phyloP scores from a whole-genome alignment of 768 basidiomycete genomes.

The Tulasnella sp. region DNA sequence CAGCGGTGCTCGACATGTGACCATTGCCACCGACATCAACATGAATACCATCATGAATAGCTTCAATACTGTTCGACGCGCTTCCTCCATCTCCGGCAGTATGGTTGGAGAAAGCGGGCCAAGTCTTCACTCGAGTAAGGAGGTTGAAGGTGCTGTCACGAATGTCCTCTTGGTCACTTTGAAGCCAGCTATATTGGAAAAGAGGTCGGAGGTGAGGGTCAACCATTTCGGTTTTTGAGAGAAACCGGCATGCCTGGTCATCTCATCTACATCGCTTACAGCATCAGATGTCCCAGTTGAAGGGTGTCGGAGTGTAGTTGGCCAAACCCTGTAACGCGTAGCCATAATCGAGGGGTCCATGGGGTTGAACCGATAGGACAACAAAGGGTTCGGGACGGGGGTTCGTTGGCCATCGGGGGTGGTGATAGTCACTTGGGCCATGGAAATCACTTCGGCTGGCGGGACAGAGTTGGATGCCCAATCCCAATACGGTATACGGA shows the following conservation, averaged over 20 bases:
- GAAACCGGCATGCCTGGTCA: neutral
- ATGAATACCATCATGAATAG: constrained; percentile 27
- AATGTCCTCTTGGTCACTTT: neutral
- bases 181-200: neutral
- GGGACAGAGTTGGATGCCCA: constrained; percentile 46
- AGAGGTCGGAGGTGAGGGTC: neutral
- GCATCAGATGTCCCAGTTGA: neutral
- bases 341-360: neutral
- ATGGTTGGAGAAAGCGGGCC: constrained; percentile 24
- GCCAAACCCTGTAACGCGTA: neutral
- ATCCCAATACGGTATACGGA: constrained; percentile 52
- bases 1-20: constrained; percentile 7
- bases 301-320: neutral
- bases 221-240: neutral
- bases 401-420: constrained; percentile 37
- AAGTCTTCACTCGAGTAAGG: constrained; percentile 7
- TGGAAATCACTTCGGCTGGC: constrained; percentile 43
- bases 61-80: constrained; percentile 18
- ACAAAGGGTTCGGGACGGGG: constrained; percentile 11
- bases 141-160: constrained; percentile 18
- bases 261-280: neutral
- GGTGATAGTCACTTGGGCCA: constrained; percentile 40
- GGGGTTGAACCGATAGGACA: constrained; percentile 26
- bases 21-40: constrained; percentile 21
- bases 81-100: neutral